phyloP scores from a whole-genome alignment of 1,284 basidiomycete genomes.

The Tetrapyrgos nigripes region DNA sequence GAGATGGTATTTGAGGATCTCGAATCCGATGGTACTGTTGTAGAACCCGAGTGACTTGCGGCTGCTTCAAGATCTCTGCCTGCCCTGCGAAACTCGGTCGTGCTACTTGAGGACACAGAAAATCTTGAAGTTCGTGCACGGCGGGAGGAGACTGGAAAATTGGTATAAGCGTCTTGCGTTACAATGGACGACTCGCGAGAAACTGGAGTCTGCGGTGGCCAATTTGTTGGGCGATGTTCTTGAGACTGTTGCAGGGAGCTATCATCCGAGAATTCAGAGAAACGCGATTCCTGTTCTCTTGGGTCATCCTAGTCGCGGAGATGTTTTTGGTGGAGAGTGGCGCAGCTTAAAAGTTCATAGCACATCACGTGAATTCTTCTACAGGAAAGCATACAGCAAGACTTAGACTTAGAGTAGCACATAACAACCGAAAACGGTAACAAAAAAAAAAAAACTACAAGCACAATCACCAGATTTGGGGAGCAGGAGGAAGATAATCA shows the following conservation, averaged over 20 bases:
- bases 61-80: slow-evolving; percentile 18
- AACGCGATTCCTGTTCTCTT: not conserved
- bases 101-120: not conserved
- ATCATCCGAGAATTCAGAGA: not conserved
- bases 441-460: not conserved
- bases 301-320: not conserved
- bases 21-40: slow-evolving; percentile 4
- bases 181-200: not conserved
- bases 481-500: slow-evolving; percentile 71
- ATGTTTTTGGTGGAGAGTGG: not conserved
- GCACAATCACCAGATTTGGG: slow-evolving; percentile 70
- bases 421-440: not conserved
- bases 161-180: not conserved
- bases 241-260: not conserved
- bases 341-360: not conserved
- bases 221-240: not conserved
- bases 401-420: not conserved
- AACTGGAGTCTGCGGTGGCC: not conserved
- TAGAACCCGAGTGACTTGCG: not conserved
- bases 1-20: slow-evolving; percentile 7
- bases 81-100: slow-evolving; percentile 8
- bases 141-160: not conserved
- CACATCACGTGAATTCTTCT: no score
- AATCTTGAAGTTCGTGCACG: not conserved
- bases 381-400: slow-evolving; percentile 1